phyloP scores from a whole-genome alignment of 164 flowering plant genomes.

The Akebia trifoliata region DNA sequence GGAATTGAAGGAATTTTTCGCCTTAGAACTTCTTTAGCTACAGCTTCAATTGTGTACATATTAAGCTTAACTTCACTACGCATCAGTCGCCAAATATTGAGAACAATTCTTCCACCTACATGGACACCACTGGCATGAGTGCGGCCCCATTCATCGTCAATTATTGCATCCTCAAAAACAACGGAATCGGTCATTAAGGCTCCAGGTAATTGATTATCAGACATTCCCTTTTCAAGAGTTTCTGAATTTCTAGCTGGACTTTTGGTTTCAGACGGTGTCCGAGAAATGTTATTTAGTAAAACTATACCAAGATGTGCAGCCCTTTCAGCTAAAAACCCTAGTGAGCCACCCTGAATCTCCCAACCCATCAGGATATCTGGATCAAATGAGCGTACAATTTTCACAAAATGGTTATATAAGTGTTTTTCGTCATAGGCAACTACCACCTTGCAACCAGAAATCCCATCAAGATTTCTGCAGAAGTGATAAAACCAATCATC shows the following conservation, averaged over 20 bases:
- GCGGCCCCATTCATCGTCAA: conserved; percentile 98
- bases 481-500: background rate
- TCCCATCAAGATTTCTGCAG: conserved; percentile 63
- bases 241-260: conserved; percentile 24
- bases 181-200: conserved; percentile 35
- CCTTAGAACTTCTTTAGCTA: conserved; percentile 79
- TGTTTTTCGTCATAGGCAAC: conserved; percentile 51
- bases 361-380: conserved; percentile 96
- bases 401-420: conserved; percentile 48
- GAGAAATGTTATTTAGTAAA: conserved; percentile 64
- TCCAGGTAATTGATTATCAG: conserved; percentile 31
- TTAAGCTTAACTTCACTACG: conserved; percentile 80
- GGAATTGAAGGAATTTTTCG: conserved; percentile 67
- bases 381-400: conserved; percentile 50
- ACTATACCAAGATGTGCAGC: conserved; percentile 73
- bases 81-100: conserved; percentile 89
- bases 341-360: conserved; percentile 90
- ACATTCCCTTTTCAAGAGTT: conserved; percentile 21
- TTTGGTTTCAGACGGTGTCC: conserved; percentile 54
- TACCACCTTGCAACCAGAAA: conserved; percentile 49
- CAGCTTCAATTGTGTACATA: conserved; percentile 82
- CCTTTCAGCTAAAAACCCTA: conserved; percentile 94
- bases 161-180: conserved; percentile 40
- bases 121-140: conserved; percentile 98
- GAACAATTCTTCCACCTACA: conserved; percentile 90